phyloP scores from a whole-genome alignment of 2,329 filamentous ascomycete genomes.

The Sporothrix protearum region DNA sequence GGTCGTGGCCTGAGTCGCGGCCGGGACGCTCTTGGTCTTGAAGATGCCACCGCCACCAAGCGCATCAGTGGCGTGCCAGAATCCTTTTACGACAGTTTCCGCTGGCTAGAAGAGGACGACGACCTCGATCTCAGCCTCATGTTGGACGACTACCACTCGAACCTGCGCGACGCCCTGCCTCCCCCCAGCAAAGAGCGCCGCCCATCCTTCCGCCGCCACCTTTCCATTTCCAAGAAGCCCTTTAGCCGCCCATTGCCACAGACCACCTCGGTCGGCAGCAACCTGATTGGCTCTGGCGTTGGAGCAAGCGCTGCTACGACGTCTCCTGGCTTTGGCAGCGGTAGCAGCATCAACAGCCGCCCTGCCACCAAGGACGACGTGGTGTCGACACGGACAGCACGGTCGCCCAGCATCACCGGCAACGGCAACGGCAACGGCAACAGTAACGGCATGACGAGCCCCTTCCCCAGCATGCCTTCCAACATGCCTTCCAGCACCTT shows the following conservation, averaged over 20 bases:
- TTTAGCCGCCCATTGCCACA: constrained; percentile 56
- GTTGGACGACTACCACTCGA: constrained; percentile 67
- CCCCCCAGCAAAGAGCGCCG: constrained; percentile 45
- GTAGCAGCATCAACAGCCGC: constrained; percentile 37
- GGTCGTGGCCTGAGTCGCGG: neutral
- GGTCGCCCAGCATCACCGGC: constrained; percentile 19
- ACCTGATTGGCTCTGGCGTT: constrained; percentile 22
- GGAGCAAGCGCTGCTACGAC: too few relatives aligned
- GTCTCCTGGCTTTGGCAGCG: constrained; percentile 23
- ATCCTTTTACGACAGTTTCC: constrained; percentile 63
- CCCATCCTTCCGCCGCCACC: constrained; percentile 64
- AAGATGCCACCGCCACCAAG: constrained; percentile 14
- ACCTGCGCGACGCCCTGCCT: constrained; percentile 50
- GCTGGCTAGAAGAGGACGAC: constrained; percentile 70
- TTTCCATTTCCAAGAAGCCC: constrained; percentile 67
- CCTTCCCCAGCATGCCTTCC: constrained; percentile 26
- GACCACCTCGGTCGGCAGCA: neutral
- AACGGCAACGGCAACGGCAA: neutral
- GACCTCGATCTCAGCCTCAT: constrained; percentile 64
- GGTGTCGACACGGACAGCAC: neutral
- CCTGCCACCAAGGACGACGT: constrained; percentile 44
- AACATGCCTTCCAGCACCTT: constrained; percentile 29
- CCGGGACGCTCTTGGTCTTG: constrained; percentile 18
- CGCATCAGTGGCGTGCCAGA: constrained; percentile 41
- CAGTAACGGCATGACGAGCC: constrained; percentile 31